These are phyloP conservation scores for Porphyra umbilicalis DNA, from an alignment of 31 red algal species.

Conservation along the genomic window DNA sequence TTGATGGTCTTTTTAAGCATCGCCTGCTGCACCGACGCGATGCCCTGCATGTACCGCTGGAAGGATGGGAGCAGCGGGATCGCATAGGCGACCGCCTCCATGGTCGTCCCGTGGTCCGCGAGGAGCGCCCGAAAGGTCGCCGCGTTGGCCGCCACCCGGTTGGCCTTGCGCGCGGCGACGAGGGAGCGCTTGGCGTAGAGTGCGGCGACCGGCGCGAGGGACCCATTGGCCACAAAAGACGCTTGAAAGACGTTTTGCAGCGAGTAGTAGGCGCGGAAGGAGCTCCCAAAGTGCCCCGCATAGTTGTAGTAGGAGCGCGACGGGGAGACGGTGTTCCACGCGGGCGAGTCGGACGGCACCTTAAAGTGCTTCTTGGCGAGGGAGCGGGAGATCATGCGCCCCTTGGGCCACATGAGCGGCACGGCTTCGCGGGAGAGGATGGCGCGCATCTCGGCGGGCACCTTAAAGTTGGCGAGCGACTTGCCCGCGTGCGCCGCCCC, in stretches of 20 bases:
- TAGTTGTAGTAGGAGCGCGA: not conserved
- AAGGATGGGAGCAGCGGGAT: not conserved
- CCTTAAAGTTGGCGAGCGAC: not conserved
- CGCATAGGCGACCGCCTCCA: not conserved
- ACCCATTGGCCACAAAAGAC: not conserved
- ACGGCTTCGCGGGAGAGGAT: not conserved
- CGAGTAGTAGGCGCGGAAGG: not conserved
- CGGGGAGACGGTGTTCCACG: not conserved
- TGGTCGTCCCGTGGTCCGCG: not conserved
- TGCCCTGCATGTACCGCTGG: not conserved
- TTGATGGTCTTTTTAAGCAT: not conserved
- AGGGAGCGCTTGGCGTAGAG: not conserved
- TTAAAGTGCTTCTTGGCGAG: slow-evolving; percentile 5
- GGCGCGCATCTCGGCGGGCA: not conserved
- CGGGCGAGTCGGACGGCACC: not conserved
- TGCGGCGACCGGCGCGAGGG: not conserved
- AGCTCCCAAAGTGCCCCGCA: not conserved
- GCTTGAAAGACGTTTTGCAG: not conserved
- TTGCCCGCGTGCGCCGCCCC: not conserved
- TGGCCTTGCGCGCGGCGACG: not conserved
- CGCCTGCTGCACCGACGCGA: not conserved
- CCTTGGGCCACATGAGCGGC: slow-evolving; percentile 2
- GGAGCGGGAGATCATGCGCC: not conserved
- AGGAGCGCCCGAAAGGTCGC: not conserved
- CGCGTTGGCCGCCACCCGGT: not conserved